Evolutionary conservation across 768 basidiomycete species (phyloP).

Genomic region (Rhizopogon vinicolor): DNA sequence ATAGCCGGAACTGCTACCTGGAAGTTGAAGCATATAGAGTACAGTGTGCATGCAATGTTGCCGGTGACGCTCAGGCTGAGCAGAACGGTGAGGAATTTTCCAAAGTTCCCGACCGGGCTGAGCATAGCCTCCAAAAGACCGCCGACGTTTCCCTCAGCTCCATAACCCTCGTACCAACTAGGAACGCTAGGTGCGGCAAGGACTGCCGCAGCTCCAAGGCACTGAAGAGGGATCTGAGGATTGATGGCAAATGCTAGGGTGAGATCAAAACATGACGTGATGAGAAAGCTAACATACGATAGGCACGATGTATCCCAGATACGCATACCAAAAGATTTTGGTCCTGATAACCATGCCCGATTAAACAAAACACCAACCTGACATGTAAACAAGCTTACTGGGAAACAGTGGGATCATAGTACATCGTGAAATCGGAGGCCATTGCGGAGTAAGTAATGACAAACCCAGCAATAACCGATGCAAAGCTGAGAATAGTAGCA

Average conservation of each 20-base stretch:
- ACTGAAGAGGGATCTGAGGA: constrained; percentile 34
- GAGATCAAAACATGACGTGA: background rate
- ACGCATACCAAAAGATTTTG: constrained; percentile 61
- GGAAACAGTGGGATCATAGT: constrained; percentile 54
- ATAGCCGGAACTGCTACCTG: constrained; percentile 64
- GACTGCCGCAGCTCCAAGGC: constrained; percentile 67
- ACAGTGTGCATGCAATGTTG: constrained; percentile 81
- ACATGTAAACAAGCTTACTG: constrained; percentile 35
- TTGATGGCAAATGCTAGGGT: background rate
- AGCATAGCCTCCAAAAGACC: constrained; percentile 62
- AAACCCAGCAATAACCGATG: constrained; percentile 68
- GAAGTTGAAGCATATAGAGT: constrained; percentile 71
- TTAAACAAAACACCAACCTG: constrained; percentile 5
- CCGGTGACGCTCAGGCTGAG: constrained; percentile 73
- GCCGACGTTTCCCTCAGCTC: constrained; percentile 50
- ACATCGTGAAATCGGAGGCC: constrained; percentile 72
- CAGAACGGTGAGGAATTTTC: constrained; percentile 67
- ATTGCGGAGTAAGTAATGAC: constrained; percentile 58
- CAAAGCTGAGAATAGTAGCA: constrained; percentile 54
- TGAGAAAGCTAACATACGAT: constrained; percentile 44
- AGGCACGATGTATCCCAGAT: constrained; percentile 58
- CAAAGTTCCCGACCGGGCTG: constrained; percentile 56
- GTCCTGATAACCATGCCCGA: constrained; percentile 29
- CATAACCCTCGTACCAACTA: constrained; percentile 52
- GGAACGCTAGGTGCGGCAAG: constrained; percentile 51